Conservation (phyloP, 2,329 filamentous ascomycete genomes). For the Aspergillus proliferans region DNA sequence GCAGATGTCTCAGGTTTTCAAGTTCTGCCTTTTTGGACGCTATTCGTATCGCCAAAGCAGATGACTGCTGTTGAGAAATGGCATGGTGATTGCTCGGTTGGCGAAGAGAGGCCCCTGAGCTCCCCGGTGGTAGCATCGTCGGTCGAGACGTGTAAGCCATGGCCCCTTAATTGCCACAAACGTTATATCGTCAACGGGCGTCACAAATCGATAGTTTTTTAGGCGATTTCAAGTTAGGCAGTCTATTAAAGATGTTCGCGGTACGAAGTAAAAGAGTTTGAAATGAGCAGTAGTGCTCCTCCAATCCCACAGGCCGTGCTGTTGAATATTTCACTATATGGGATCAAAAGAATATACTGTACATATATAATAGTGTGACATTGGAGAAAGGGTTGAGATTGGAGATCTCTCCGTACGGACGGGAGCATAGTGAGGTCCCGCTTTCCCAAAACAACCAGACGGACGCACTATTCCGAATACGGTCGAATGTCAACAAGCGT, state of each 20-base stretch:
- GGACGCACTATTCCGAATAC: conserved; percentile 22
- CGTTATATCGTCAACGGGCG: neutral
- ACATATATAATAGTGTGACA: neutral
- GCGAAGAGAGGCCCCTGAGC: conserved; percentile 22
- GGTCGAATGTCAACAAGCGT: conserved; percentile 35
- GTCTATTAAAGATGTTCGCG: neutral
- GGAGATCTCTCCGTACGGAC: neutral
- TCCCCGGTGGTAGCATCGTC: conserved; percentile 25
- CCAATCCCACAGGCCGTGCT: neutral
- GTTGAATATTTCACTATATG: neutral
- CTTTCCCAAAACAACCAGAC: conserved; percentile 6
- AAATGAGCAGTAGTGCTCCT: neutral
- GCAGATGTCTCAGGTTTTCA: conserved; percentile 56
- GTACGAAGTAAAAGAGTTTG: neutral
- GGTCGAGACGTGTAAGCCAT: conserved; percentile 35
- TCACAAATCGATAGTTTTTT: neutral
- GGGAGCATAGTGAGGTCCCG: neutral
- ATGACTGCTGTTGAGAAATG: conserved; percentile 45
- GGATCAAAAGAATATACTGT: too few species aligned
- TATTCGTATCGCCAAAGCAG: conserved; percentile 55
- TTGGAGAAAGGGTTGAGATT: neutral
- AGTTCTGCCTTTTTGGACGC: conserved; percentile 59
- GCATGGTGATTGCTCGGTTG: conserved; percentile 24
- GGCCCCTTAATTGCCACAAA: neutral
- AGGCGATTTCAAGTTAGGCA: neutral